Base-by-base conservation (phyloP, 225 moss, liverwort and hornwort species). In the Polytrichum commune region DNA sequence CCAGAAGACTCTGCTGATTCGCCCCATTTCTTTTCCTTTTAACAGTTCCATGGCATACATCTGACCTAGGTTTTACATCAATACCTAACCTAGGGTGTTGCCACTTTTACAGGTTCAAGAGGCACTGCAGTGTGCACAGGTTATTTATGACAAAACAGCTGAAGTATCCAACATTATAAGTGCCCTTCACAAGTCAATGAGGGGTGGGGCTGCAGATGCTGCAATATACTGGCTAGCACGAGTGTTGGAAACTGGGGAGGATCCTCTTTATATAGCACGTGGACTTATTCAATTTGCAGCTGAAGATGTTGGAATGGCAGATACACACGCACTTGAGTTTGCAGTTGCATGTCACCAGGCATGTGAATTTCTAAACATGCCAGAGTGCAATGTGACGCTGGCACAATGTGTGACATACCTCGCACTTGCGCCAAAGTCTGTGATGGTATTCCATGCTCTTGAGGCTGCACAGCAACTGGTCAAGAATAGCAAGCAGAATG, bases 271-370 rank as follows among this genome's bases (percentile, higher is more conserved):
- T 38, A 73, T 93, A 0, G 93, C 93, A 4, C 88, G 93, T 19
- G 81, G 93, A 22, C 76, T 95, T 60, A 76, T 95, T 58, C 84
- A 91, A 18, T 95, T 95, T 66, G 95, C 93, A 13, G 91, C 91
- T 53, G 95, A 95, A 74, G 95, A 95, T 62, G 85, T 95, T 2
- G 95, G 93, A 6, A 57, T 95, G n/a, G 90, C 93, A 19, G 93
- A 93, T 78, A 91, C 91, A 0, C 82, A 91, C n/a, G 93, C 95
- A 5, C 74, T 95, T 60, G 82, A 83, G 25, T 62, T 86, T 55
- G 95, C 95, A 8, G 91, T 91, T 63, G 89, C 95, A 0, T 95
- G 95, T 76, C 91, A 95, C 81, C 95, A 93, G 68, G 95, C 95
- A 7, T 95, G 95, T 79, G 93, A 95, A 26, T 91, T 85, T 62